These are phyloP conservation scores for Pisolithus tinctorius DNA, from an alignment of 768 basidiomycete genomes.

Conservation along the genomic window DNA sequence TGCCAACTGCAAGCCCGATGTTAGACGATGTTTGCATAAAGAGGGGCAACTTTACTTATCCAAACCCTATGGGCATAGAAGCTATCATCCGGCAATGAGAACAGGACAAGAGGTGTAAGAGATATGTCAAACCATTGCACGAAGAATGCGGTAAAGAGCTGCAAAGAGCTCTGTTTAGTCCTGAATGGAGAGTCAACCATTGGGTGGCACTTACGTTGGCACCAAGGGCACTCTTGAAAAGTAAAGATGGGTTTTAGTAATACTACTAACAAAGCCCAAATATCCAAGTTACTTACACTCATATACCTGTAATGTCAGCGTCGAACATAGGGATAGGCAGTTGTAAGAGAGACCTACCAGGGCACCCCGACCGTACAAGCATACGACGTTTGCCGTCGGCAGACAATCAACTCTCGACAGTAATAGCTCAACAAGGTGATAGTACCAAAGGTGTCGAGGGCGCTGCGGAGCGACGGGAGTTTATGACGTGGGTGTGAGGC, in stretches of 20 bases:
- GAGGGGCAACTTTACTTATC: slow-evolving; percentile 10
- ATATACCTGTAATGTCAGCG: too few species aligned
- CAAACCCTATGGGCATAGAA: slow-evolving; percentile 22
- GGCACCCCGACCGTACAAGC: too few species aligned
- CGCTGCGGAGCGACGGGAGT: neutral
- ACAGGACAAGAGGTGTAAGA: neutral
- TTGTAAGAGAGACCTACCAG: too few species aligned
- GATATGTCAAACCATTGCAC: slow-evolving; percentile 12
- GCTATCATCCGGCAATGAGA: slow-evolving; percentile 7
- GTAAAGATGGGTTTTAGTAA: too few species aligned
- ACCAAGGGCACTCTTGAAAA: neutral
- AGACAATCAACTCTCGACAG: neutral
- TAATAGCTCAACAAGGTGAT: neutral
- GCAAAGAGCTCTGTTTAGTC: neutral
- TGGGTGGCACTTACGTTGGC: slow-evolving; percentile 2
- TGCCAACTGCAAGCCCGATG: slow-evolving; percentile 10
- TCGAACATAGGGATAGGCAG: too few species aligned
- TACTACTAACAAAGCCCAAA: too few species aligned
- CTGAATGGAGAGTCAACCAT: neutral
- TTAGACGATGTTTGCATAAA: neutral
- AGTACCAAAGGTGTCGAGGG: neutral
- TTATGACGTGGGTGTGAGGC: neutral
- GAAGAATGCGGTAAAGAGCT: slow-evolving; percentile 14
- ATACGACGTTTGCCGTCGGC: too few species aligned
- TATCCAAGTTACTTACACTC: too few species aligned